Base-by-base conservation (phyloP, 2,329 filamentous ascomycete species). In the Chaetomiaceae sp. region DNA sequence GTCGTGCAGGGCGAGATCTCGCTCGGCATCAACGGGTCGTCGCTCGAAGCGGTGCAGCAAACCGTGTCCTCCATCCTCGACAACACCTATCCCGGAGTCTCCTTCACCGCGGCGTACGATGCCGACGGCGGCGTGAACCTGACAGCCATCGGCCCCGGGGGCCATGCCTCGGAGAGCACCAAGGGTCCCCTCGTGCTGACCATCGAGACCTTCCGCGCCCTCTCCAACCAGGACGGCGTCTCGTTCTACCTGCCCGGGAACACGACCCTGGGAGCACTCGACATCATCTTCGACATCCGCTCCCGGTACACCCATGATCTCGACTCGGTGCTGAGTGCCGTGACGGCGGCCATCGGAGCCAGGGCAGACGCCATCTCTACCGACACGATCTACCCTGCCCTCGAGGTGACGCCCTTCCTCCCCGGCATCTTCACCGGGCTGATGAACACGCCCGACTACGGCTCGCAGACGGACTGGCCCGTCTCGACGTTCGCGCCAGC, bases 131-230 rank as follows among this genome's bases (percentile, higher is more conserved):
- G 45, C n/a, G 45, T 48, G 5, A 48, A 48, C 25, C 10, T 48
- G 16, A 48, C 45, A 5, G 45, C 20, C 33, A 27, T 48, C 10
- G 45, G 45, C n/a, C 45, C 45, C n/a, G 45, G 45, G 2, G 45
- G 45, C 3, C 45, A 48, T n/a, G 45, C 45, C n/a, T 48, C 45
- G n/a, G 45, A 48, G 23, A 48, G 34, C 27, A 38, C 45, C 14
- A 48, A 48, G n/a, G 16, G 33, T 5, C 45, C 45, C 5, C 34
- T 48, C 4, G 45, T 38, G 6, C 18, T 48, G n/a, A 48, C 45
- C 9, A 21, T 48, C 18, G 45, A 48, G 10, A 38, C 45, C 2
- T 48, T 48, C 45, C 33, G 45, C 23, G 23, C 23, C 1, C 34
- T 48, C n/a, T 20, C 23, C 16, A 6, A 4, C 9, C n/a, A 29